phyloP scores from a whole-genome alignment of 495 filamentous ascomycete species.

The Penicillium salamii region DNA sequence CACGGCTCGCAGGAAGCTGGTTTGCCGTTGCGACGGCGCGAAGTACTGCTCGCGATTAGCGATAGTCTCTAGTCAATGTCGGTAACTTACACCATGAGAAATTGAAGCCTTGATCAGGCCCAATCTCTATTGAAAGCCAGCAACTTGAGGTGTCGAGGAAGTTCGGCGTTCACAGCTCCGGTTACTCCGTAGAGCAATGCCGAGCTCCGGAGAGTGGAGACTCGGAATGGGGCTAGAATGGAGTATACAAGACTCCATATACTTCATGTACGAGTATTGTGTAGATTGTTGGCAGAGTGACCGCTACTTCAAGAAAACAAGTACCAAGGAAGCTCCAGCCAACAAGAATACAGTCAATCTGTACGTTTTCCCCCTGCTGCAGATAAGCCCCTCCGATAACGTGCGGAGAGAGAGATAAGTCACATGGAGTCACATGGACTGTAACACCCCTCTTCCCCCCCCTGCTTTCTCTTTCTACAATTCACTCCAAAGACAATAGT shows the following conservation, averaged over 20 bases:
- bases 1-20: constrained; percentile 49
- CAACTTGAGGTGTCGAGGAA: too few relatives aligned
- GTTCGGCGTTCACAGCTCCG: constrained; percentile 17
- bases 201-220: constrained; percentile 17
- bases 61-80: not conserved
- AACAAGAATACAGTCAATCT: not conserved
- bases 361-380: not conserved
- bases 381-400: constrained; percentile 27
- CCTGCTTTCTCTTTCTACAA: constrained; percentile 1
- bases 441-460: constrained; percentile 5
- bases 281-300: constrained; percentile 2
- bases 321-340: constrained; percentile 2
- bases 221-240: not conserved
- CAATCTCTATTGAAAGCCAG: too few relatives aligned
- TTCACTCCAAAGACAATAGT: constrained; percentile 2
- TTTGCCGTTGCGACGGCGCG: constrained; percentile 44
- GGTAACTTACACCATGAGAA: constrained; percentile 4
- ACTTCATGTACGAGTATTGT: too few relatives aligned
- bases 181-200: constrained; percentile 3
- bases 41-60: constrained; percentile 8
- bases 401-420: constrained; percentile 25
- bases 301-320: constrained; percentile 6
- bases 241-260: too few relatives aligned
- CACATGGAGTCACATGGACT: too few relatives aligned
- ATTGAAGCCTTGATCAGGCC: too few relatives aligned